phyloP scores from a whole-genome alignment of 768 basidiomycete species.

The Botryobasidium botryosum region DNA sequence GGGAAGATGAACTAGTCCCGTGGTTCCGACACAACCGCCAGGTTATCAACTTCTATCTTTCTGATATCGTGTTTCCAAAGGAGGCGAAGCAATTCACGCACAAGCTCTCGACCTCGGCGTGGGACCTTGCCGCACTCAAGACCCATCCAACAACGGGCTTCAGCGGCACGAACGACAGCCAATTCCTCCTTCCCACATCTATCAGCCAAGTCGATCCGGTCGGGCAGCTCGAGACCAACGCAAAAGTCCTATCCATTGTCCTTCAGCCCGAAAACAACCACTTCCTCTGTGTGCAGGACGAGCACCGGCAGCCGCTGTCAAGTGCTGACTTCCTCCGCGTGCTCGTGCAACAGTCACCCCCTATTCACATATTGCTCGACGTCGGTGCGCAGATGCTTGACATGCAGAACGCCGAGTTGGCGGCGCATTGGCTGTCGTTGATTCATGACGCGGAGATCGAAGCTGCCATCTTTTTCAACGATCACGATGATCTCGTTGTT shows the following conservation, averaged over 20 bases:
- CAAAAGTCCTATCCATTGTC: constrained; percentile 18
- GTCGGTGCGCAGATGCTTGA: constrained; percentile 43
- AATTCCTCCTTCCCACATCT: constrained; percentile 20
- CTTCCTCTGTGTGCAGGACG: too few relatives aligned
- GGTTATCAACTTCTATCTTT: constrained; percentile 4
- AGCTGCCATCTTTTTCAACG: constrained; percentile 30
- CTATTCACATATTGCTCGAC: constrained; percentile 33
- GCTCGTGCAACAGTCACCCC: too few relatives aligned
- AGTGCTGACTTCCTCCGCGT: too few relatives aligned
- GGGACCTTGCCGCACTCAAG: constrained; percentile 33
- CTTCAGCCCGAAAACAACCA: constrained; percentile 16
- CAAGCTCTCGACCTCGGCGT: constrained; percentile 32
- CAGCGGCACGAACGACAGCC: constrained; percentile 25
- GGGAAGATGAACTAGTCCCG: not conserved
- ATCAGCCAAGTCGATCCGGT: constrained; percentile 24
- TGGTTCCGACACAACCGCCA: not conserved
- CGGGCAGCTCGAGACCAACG: constrained; percentile 31
- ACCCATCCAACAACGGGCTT: constrained; percentile 29
- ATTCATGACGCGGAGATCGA: constrained; percentile 14
- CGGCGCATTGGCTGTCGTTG: constrained; percentile 24
- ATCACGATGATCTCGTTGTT: constrained; percentile 22
- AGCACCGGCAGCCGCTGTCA: too few relatives aligned
- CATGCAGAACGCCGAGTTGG: constrained; percentile 28
- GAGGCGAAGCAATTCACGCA: constrained; percentile 27
- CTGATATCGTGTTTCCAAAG: not conserved